These are phyloP conservation scores for Oryza brachyantha DNA, from an alignment of 176 grass and related monocot genomes.

Conservation along the genomic window DNA sequence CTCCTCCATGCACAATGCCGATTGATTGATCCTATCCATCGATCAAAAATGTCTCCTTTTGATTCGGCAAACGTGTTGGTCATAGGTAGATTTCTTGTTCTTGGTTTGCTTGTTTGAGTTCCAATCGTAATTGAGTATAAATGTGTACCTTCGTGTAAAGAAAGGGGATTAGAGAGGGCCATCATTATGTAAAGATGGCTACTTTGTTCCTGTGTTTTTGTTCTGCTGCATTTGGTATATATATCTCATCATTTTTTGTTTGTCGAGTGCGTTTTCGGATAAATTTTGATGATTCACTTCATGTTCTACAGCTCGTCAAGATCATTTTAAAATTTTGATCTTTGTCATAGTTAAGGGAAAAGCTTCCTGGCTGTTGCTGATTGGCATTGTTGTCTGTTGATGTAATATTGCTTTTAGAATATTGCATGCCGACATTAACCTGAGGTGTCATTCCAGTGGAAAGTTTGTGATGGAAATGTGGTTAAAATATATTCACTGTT, in stretches of 20 bases:
- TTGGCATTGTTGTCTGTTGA: no score
- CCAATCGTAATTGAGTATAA: constrained; percentile 29
- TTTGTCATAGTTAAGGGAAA: neutral
- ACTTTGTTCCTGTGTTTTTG: constrained; percentile 44
- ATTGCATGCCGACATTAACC: neutral
- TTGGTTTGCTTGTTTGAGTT: constrained; percentile 33
- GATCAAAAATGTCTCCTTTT: neutral
- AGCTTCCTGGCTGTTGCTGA: neutral
- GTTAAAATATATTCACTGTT: neutral
- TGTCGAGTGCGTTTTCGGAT: neutral
- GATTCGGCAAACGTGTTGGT: constrained; percentile 28
- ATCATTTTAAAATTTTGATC: neutral
- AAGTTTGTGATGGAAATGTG: neutral
- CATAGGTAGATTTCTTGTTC: constrained; percentile 47
- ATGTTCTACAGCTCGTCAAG: neutral
- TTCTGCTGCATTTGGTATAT: constrained; percentile 47
- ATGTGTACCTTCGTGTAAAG: constrained; percentile 47
- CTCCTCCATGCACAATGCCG: constrained; percentile 60
- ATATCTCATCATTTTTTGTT: constrained; percentile 36
- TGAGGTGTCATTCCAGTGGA: neutral
- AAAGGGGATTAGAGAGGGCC: constrained; percentile 45
- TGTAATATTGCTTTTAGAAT: constrained; percentile 5
- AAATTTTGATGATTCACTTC: constrained; percentile 11
- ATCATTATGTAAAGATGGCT: constrained; percentile 45
- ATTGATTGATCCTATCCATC: constrained; percentile 39